Conservation (phyloP, 2,329 filamentous ascomycete species). For the Paecilomyces dactylethromorphus region DNA sequence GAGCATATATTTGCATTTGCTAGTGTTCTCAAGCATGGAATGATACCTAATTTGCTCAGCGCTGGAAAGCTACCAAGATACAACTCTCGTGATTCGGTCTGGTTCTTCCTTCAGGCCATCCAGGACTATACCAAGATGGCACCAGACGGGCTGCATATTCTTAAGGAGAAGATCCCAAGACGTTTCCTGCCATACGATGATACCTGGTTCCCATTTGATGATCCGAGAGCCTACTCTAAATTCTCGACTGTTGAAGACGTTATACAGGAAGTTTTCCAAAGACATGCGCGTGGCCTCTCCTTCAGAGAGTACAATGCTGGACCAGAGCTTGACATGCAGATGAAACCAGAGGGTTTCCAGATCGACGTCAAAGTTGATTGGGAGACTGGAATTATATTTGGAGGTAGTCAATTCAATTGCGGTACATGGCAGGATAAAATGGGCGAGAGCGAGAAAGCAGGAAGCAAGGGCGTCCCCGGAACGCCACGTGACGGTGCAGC, state of each 20-base stretch:
- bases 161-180: slow-evolving; percentile 71
- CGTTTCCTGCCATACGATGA: slow-evolving; percentile 94
- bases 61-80: slow-evolving; percentile 82
- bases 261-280: slow-evolving; percentile 86
- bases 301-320: slow-evolving; percentile 95
- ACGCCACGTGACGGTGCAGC: slow-evolving; percentile 96
- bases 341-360: slow-evolving; percentile 87
- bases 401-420: slow-evolving; percentile 90
- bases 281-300: slow-evolving; percentile 82
- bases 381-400: slow-evolving; percentile 84
- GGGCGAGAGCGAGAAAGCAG: slow-evolving; percentile 90
- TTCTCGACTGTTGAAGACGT: slow-evolving; percentile 80
- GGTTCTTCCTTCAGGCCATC: slow-evolving; percentile 95
- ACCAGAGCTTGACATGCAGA: slow-evolving; percentile 79
- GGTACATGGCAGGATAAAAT: slow-evolving; percentile 99
- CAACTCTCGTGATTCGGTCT: slow-evolving; percentile 92
- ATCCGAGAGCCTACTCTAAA: slow-evolving; percentile 76
- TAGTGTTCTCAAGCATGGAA: slow-evolving; percentile 93
- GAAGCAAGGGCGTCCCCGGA: slow-evolving; percentile 86
- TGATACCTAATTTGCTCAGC: slow-evolving; percentile 91
- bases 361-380: slow-evolving; percentile 88
- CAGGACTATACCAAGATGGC: slow-evolving; percentile 85
- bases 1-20: slow-evolving; percentile 94
- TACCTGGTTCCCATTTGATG: slow-evolving; percentile 80
- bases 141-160: slow-evolving; percentile 65